Conservation (phyloP, 2,329 filamentous ascomycete species). For the Nemania sp. region DNA sequence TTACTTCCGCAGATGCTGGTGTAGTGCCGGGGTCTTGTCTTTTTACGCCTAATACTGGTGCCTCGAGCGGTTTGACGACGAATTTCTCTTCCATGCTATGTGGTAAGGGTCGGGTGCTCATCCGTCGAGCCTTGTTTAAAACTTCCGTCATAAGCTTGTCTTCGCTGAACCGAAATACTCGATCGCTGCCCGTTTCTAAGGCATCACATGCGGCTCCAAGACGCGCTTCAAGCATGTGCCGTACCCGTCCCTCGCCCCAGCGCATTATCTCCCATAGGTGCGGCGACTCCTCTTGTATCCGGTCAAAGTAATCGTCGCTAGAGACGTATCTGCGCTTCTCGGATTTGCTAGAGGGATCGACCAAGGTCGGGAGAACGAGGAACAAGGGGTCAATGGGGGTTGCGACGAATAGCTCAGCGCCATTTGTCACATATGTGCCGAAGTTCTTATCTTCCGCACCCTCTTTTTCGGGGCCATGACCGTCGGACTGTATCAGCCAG, state of each 20-base stretch:
- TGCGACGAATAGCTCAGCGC: slow-evolving; percentile 82
- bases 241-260: slow-evolving; percentile 59
- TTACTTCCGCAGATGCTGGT: slow-evolving; percentile 37
- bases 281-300: slow-evolving; percentile 64
- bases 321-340: slow-evolving; percentile 73
- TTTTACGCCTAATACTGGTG: slow-evolving; percentile 77
- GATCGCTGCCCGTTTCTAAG: slow-evolving; percentile 84
- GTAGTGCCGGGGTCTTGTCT: slow-evolving; percentile 59
- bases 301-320: slow-evolving; percentile 78
- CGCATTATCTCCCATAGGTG: slow-evolving; percentile 70
- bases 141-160: slow-evolving; percentile 75
- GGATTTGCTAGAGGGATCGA: slow-evolving; percentile 59
- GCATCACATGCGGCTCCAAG: slow-evolving; percentile 82
- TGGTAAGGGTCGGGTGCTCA: slow-evolving; percentile 76
- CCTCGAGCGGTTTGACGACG: slow-evolving; percentile 79
- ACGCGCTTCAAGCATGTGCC: slow-evolving; percentile 69
- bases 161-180: slow-evolving; percentile 84
- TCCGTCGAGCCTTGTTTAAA: slow-evolving; percentile 76
- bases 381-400: slow-evolving; percentile 89
- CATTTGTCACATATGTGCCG: slow-evolving; percentile 66
- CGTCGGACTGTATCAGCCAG: slow-evolving; percentile 66
- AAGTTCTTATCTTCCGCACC: slow-evolving; percentile 43
- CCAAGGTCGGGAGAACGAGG: slow-evolving; percentile 76
- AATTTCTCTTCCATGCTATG: slow-evolving; percentile 87
- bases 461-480: not conserved